Evolutionary conservation across 1,284 basidiomycete genomes (phyloP).

Genomic region (Stygiomarasmius scandens): DNA sequence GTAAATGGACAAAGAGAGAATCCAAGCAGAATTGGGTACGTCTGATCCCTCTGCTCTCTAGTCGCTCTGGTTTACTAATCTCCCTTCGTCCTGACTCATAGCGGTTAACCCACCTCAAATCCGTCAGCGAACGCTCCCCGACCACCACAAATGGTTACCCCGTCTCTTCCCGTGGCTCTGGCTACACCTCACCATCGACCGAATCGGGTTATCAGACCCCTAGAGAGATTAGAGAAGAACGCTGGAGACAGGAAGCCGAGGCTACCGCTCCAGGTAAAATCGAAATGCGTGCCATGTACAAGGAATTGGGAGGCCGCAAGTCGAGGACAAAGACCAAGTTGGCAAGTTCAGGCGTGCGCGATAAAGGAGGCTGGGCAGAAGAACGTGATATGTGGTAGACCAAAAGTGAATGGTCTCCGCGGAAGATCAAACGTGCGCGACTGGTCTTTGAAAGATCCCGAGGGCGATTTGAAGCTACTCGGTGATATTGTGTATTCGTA

Average conservation of each 20-base stretch:
- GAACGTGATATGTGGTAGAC: conserved; percentile 29
- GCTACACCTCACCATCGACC: conserved; percentile 48
- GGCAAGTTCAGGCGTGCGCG: conserved; percentile 58
- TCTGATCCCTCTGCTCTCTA: conserved; percentile 5
- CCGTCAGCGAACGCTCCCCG: conserved; percentile 48
- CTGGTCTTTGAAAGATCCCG: neutral
- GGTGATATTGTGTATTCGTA: neutral
- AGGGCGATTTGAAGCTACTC: neutral
- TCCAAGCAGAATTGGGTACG: conserved; percentile 84
- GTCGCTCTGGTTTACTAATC: neutral
- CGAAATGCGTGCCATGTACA: conserved; percentile 88
- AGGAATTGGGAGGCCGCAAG: conserved; percentile 86
- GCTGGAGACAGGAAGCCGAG: conserved; percentile 66
- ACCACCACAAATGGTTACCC: conserved; percentile 27
- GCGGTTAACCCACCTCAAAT: conserved; percentile 61
- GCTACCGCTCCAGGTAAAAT: conserved; percentile 64
- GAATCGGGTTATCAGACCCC: conserved; percentile 74
- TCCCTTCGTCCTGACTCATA: conserved; percentile 25
- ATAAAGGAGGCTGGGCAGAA: conserved; percentile 68
- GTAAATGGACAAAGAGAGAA: conserved; percentile 85
- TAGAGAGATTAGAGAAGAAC: conserved; percentile 73
- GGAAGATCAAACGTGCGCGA: neutral
- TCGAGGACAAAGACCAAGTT: conserved; percentile 69
- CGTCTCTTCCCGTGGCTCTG: conserved; percentile 46
- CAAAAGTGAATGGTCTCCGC: neutral